Evolutionary conservation across 495 filamentous ascomycete species (phyloP).

Genomic region (Tuber borchii): DNA sequence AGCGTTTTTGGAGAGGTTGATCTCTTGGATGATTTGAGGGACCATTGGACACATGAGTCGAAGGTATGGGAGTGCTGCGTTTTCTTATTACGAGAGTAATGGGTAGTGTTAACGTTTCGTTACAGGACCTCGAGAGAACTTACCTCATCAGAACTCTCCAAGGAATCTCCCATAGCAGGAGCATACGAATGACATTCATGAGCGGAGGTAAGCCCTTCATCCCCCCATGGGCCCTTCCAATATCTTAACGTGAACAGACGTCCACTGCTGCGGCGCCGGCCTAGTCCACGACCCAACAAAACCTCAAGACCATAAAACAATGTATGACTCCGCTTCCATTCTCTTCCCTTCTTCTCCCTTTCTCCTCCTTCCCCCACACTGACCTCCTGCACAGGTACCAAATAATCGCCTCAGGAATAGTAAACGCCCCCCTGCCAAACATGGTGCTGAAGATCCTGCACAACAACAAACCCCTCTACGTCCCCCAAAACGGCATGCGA

Average conservation of each 20-base stretch:
- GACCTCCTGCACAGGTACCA: slow-evolving; percentile 56
- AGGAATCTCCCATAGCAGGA: slow-evolving; percentile 86
- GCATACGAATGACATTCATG: slow-evolving; percentile 90
- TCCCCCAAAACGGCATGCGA: slow-evolving; percentile 85
- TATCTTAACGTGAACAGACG: slow-evolving; percentile 46
- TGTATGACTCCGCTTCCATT: slow-evolving; percentile 46
- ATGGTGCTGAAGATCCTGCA: slow-evolving; percentile 91
- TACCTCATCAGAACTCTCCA: slow-evolving; percentile 94
- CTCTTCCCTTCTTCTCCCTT: neutral
- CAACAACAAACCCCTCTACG: slow-evolving; percentile 80
- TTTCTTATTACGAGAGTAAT: neutral
- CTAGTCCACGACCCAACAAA: slow-evolving; percentile 89
- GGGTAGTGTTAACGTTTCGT: neutral
- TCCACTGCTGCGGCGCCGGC: slow-evolving; percentile 86
- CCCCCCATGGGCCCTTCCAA: neutral
- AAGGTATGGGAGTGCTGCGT: slow-evolving; percentile 52
- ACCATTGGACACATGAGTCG: slow-evolving; percentile 96
- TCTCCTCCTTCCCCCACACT: neutral
- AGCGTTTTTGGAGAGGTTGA: slow-evolving; percentile 98
- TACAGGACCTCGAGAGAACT: slow-evolving; percentile 81
- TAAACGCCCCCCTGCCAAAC: slow-evolving; percentile 73
- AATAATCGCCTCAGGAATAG: slow-evolving; percentile 82
- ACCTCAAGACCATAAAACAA: slow-evolving; percentile 92
- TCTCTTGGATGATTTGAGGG: slow-evolving; percentile 83
- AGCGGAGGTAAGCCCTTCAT: slow-evolving; percentile 55